Base-by-base conservation (phyloP, 345 rosid genomes). In the Melaleuca alternifolia region DNA sequence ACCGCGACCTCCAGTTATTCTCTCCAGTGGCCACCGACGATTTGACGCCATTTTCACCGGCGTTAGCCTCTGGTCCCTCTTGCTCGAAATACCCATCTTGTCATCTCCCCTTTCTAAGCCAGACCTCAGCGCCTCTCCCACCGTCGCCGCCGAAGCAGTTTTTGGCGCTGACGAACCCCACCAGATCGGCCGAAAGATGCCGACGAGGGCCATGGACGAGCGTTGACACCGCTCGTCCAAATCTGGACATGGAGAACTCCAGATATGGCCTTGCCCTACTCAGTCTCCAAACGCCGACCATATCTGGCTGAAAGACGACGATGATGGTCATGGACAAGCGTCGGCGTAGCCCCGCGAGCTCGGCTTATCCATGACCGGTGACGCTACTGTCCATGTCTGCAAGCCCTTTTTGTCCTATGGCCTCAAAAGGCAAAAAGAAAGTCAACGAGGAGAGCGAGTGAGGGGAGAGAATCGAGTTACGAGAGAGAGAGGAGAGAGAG, bases 1-100 rank as follows among this genome's bases (percentile, higher is more conserved):
- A 91, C 93, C 1, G 24, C 92, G 16, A 54, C 71, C 5, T 0
- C 95, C 65, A 28, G 75, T 28, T 61, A 28, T 61, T 61, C 71
- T 61, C 71, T 59, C 33, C 8, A n/a, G 7, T 59, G 33, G 71
- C 33, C 71, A 59, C 28, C 18, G 2, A n/a, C 16, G 71, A 59
- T 12, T 33, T 24, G 71, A 26, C 71, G 33, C 71, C 71, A 59
- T n/a, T 59, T 33, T n/a, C n/a, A 33, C 18, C 9, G 8, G 15
- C 18, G 5, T 59, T 33, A 59, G 33, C 71, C 37, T 61, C 71
- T 37, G 37, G 37, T 13, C 71, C 71, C 71, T 61, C 37, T 61
- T n/a, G 71, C 71, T 61, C 4, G 4, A 61, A 61, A 59, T n/a
- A 61, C 37, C 71, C 71, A 61, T 61, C 10, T 61, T 37, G 5